These are phyloP conservation scores for Podaxis sp. DNA, from an alignment of 768 basidiomycete species.

Conservation along the genomic window DNA sequence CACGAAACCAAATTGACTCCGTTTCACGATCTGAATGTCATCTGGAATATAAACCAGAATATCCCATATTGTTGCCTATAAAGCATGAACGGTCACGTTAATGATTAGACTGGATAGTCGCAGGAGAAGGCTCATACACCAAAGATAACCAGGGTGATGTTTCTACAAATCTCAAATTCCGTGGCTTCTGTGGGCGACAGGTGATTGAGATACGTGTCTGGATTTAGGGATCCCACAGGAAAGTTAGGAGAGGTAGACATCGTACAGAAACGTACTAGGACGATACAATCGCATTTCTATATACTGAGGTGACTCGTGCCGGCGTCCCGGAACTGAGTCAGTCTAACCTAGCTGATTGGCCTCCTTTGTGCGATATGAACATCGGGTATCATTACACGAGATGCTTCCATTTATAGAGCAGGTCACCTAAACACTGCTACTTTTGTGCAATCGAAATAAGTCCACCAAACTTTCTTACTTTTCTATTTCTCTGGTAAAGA, in stretches of 20 bases:
- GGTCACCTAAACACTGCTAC: too few species aligned
- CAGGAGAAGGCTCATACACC: not conserved
- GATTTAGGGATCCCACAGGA: not conserved
- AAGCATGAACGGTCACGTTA: too few species aligned
- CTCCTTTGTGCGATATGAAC: too few species aligned
- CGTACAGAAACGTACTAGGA: not conserved
- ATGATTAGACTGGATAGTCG: not conserved
- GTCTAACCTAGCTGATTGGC: too few species aligned
- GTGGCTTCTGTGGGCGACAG: not conserved
- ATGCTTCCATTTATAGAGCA: too few species aligned
- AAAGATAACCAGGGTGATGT: not conserved
- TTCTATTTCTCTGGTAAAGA: too few species aligned
- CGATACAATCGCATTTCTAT: too few species aligned
- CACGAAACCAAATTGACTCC: not conserved
- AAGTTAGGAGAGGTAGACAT: not conserved
- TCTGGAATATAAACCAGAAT: not conserved
- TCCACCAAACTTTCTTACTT: too few species aligned
- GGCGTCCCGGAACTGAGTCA: too few species aligned
- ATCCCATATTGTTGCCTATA: conserved; percentile 1
- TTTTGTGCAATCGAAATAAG: too few species aligned
- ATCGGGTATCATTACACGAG: too few species aligned
- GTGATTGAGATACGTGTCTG: not conserved
- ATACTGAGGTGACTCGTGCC: too few species aligned
- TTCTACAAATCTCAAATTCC: not conserved
- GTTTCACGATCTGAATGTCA: not conserved